Percentiles rank a stretch among this genome's conserved stretches.
These are phyloP conservation scores for Trichoderma koningiopsis DNA, from an alignment of 2,329 filamentous ascomycete genomes.

Conservation along the genomic window DNA sequence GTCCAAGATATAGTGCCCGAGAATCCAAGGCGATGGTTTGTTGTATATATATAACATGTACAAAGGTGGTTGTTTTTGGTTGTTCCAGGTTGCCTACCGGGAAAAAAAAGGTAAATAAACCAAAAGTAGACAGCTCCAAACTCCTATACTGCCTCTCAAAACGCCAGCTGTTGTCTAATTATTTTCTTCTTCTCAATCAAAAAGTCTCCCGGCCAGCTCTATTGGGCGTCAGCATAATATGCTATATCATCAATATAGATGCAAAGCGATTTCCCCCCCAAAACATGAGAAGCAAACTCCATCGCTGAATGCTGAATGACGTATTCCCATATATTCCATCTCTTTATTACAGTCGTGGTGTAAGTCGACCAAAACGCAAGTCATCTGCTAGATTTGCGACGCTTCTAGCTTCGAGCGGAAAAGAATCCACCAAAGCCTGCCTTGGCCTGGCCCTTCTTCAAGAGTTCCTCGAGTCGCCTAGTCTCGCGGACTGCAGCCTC, in stretches of 20 bases:
- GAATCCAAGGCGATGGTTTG: neutral
- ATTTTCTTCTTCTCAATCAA: neutral
- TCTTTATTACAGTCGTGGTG: neutral
- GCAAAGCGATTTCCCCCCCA: slow-evolving; percentile 27
- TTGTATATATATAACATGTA: slow-evolving; percentile 12
- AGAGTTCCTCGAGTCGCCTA: slow-evolving; percentile 65
- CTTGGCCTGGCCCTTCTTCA: slow-evolving; percentile 65
- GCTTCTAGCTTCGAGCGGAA: slow-evolving; percentile 4
- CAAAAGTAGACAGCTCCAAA: neutral
- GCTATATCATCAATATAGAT: slow-evolving; percentile 28
- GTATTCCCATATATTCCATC: slow-evolving; percentile 2
- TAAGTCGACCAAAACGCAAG: neutral
- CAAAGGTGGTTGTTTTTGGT: neutral
- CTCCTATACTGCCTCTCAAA: neutral
- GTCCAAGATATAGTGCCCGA: neutral
- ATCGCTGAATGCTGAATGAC: slow-evolving; percentile 42
- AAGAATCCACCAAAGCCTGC: slow-evolving; percentile 31
- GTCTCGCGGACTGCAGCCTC: slow-evolving; percentile 76
- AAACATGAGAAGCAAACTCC: slow-evolving; percentile 39
- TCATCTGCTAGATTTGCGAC: neutral
- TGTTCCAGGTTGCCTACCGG: neutral
- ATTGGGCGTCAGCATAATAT: slow-evolving; percentile 17
- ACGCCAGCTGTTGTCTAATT: slow-evolving; percentile 4
- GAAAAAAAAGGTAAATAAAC: neutral
- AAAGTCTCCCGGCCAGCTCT: neutral